These are phyloP conservation scores for Coemansia furcata DNA, from an alignment of 192 early-diverging fungal genomes.

Conservation along the genomic window DNA sequence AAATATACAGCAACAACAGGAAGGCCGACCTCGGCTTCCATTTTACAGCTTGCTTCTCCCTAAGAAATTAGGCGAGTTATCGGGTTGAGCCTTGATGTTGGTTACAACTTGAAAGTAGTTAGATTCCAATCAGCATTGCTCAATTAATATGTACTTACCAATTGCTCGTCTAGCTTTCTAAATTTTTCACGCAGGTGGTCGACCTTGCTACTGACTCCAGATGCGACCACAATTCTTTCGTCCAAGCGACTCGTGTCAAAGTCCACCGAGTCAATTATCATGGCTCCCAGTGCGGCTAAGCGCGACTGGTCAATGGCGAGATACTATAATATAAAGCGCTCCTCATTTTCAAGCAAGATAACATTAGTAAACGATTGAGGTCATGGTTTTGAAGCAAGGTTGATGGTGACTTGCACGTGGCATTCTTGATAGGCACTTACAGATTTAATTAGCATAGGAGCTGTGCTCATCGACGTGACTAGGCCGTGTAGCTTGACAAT, in stretches of 20 bases:
- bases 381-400: not conserved
- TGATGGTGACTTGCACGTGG: not conserved
- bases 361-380: not conserved
- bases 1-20: constrained; percentile 45
- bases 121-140: not conserved
- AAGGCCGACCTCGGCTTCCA: constrained; percentile 22
- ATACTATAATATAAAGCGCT: constrained; percentile 14
- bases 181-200: constrained; percentile 32
- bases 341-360: not conserved
- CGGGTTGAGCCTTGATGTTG: not conserved
- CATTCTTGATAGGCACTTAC: constrained; percentile 8
- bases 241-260: constrained; percentile 32
- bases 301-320: constrained; percentile 13
- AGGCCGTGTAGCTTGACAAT: constrained; percentile 24
- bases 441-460: constrained; percentile 20
- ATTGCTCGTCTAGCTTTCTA: constrained; percentile 8
- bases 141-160: constrained; percentile 16
- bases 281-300: constrained; percentile 22
- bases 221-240: constrained; percentile 24
- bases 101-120: not conserved
- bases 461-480: constrained; percentile 7
- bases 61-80: not conserved
- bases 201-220: constrained; percentile 22
- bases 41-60: constrained; percentile 28
- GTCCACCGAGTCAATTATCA: constrained; percentile 31